A percentile compares a stretch with the other conserved stretches of the same genome.
Conservation (phyloP, 495 filamentous ascomycete species). For the Parathielavia appendiculata region DNA sequence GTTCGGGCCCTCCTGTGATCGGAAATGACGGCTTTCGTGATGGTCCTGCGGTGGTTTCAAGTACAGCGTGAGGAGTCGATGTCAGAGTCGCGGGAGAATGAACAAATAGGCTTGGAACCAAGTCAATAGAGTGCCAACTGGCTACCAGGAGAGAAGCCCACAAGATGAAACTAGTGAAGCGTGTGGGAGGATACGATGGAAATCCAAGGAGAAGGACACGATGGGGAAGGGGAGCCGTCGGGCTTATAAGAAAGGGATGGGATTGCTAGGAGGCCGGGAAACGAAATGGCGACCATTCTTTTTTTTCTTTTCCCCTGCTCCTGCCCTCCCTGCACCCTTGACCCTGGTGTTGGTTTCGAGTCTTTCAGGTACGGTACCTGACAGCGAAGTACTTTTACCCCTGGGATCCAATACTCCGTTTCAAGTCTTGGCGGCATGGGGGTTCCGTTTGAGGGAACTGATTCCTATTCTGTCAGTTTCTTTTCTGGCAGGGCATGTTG, state of each 20-base stretch:
- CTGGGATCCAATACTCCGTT: conserved; percentile 22
- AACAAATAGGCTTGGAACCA: conserved; percentile 2
- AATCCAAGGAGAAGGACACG: conserved; percentile 26
- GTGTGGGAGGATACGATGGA: conserved; percentile 26
- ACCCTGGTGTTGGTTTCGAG: conserved; percentile 26
- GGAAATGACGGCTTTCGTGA: too few species aligned
- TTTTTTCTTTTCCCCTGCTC: conserved; percentile 20
- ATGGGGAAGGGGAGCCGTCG: conserved; percentile 27
- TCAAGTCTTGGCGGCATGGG: conserved; percentile 14
- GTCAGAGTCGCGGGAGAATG: background rate
- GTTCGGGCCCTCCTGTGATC: background rate
- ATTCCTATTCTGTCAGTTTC: conserved; percentile 9
- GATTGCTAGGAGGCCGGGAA: conserved; percentile 26
- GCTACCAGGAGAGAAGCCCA: conserved; percentile 2
- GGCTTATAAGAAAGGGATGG: conserved; percentile 33
- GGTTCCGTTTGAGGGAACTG: conserved; percentile 17
- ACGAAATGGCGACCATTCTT: conserved; percentile 25
- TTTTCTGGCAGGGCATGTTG: conserved; percentile 20
- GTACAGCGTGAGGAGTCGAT: background rate
- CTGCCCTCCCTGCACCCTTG: conserved; percentile 13
- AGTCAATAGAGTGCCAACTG: conserved; percentile 9
- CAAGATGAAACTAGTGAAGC: conserved; percentile 15
- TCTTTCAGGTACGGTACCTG: conserved; percentile 26
- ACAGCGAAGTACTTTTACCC: conserved; percentile 24
- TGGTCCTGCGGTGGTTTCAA: background rate